Conservation (phyloP, 2,329 filamentous ascomycete species). For the Fusarium abutilonis region DNA sequence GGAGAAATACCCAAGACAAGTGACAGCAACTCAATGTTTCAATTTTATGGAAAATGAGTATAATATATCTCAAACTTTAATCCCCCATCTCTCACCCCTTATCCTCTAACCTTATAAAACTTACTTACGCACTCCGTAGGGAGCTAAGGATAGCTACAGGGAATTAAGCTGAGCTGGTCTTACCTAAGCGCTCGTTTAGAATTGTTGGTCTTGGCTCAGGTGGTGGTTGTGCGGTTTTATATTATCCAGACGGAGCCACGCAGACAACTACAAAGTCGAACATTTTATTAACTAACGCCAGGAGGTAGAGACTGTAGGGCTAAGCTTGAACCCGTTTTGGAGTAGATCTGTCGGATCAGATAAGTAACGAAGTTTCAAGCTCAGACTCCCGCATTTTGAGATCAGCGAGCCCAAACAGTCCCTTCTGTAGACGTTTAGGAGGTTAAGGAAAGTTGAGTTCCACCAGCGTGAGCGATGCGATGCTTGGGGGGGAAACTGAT, state of each 20-base stretch:
- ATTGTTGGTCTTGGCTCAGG: not conserved
- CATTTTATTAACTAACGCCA: too few species aligned
- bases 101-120: not conserved
- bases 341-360: too few species aligned
- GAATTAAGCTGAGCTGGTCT: conserved; percentile 1
- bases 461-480: conserved; percentile 17
- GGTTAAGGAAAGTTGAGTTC: not conserved
- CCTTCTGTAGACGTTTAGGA: conserved; percentile 2
- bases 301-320: too few species aligned
- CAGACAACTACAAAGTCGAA: too few species aligned
- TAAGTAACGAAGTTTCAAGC: not conserved
- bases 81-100: not conserved
- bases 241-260: not conserved
- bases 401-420: conserved; percentile 7
- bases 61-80: not conserved
- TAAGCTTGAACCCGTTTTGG: too few species aligned
- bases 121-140: not conserved
- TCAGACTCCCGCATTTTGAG: not conserved
- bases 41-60: not conserved
- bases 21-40: too few species aligned
- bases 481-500: conserved; percentile 3
- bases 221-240: too few species aligned
- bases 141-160: not conserved
- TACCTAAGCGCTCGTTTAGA: conserved; percentile 24
- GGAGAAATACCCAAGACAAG: not conserved